Percentiles rank a stretch among this genome's conserved stretches.
Evolutionary conservation across 2,329 filamentous ascomycete genomes (phyloP).

Genomic region (Cercospora beticola): DNA sequence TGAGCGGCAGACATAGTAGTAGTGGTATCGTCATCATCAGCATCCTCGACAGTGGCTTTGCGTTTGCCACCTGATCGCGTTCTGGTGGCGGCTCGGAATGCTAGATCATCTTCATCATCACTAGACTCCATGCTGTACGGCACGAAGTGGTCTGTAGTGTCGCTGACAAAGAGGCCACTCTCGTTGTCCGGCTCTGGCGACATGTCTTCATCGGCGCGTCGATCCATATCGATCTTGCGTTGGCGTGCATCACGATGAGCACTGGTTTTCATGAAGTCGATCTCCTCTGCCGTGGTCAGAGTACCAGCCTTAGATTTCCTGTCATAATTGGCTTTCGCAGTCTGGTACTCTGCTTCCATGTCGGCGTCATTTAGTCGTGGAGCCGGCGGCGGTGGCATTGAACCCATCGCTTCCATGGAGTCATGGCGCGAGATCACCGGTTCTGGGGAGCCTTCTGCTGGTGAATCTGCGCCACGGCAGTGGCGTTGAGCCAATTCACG

Average conservation of each 20-base stretch:
- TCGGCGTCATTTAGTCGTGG: not conserved
- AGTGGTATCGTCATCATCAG: constrained; percentile 4
- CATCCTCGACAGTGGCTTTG: constrained; percentile 3
- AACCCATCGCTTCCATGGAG: not conserved
- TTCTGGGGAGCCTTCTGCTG: not conserved
- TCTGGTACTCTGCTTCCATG: constrained; percentile 7
- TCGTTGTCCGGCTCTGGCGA: constrained; percentile 15
- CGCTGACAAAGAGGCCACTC: constrained; percentile 18
- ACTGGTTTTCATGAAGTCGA: constrained; percentile 26
- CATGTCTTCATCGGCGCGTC: constrained; percentile 14
- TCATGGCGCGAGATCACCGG: not conserved
- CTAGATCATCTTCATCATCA: not conserved
- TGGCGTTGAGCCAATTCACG: not conserved
- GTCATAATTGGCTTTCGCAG: constrained; percentile 7
- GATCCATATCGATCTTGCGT: constrained; percentile 23
- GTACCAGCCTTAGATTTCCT: constrained; percentile 20
- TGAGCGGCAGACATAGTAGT: not conserved
- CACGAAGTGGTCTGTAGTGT: not conserved
- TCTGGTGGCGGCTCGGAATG: not conserved
- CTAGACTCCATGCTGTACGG: constrained; percentile 4
- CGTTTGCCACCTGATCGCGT: constrained; percentile 7
- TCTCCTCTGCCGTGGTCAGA: constrained; percentile 23
- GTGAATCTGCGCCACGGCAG: not conserved
- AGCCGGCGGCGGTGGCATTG: constrained; percentile 4
- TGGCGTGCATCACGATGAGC: constrained; percentile 22